Evolutionary conservation across 768 basidiomycete genomes (phyloP), one percentile per base, ranked within the genome.

Genomic region (Saitozyma podzolica): DNA sequence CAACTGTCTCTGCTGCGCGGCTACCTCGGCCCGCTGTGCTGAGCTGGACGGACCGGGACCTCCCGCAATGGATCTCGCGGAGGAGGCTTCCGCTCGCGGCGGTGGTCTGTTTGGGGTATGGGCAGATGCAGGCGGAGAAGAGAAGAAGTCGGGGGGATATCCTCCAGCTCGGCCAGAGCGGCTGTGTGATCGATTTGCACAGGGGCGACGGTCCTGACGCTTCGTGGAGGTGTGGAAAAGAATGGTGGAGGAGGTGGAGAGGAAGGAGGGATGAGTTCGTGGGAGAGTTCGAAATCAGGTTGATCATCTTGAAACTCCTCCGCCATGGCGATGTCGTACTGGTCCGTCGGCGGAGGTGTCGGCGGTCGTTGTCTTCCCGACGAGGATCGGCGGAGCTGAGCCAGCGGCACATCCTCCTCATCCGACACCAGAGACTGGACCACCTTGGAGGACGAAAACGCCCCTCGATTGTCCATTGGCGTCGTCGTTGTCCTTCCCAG

Each of bases 181-280:
- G 41, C 19, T 37, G 29, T 40, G 45, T 37, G 13, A 17, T 55
- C 14, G 47, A 48, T 6, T 6, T 6, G 14, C 47, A 6, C 47
- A 17, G 47, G 14, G 47, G 47, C 17, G 47, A 29, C 29, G 29
- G 29, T 29, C 29, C 29, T 48, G 47, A 48, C 47, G 14, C 14
- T 14, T 3, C 58, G 63, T 19, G 63, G 70, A 43, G 67, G 62
- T 2, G 62, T 65, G 20, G 51, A 29, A 13, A 40, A 19, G 54
- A 17, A 13, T 17, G 56, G 43, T 0, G 63, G 45, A 40, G 43
- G 29, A 17, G 63, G 63, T 16, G 71, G 62, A 3, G 68, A 62
- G 37, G 71, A 73, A 43, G 71, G 68, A 40, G 71, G 71, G 29
- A 73, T 65, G 50, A 72, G 45, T 49, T 66, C 54, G 11, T 61